A percentile compares a stretch with the other conserved stretches of the same genome.
Conservation (phyloP, 768 basidiomycete genomes). For the Xerocomellus dryophilus region DNA sequence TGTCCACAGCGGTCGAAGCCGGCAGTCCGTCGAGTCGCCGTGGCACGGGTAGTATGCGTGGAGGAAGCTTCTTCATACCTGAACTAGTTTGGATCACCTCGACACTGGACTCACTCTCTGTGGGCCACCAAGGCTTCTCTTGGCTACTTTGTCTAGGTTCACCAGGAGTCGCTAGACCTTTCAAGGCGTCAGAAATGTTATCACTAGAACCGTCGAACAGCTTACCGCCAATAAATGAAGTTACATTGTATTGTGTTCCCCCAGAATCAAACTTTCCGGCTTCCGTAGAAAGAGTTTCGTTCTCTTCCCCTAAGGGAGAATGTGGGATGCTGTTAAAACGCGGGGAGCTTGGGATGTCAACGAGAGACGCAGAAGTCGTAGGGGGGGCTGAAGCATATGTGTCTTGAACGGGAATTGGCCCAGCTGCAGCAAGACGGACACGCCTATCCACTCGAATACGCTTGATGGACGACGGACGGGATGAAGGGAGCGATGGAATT, state of each 20-base stretch:
- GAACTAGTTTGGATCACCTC: not conserved
- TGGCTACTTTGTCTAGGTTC: constrained; percentile 9
- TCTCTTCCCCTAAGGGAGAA: constrained; percentile 16
- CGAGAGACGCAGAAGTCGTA: constrained; percentile 22
- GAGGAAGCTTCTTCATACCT: not conserved
- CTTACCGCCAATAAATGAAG: constrained; percentile 64
- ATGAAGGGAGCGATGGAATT: constrained; percentile 18
- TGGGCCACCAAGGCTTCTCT: constrained; percentile 4
- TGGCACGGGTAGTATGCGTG: not conserved
- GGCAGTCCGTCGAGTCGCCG: not conserved
- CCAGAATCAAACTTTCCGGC: constrained; percentile 35
- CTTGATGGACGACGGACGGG: constrained; percentile 7
- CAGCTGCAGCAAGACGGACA: constrained; percentile 12
- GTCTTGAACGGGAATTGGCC: constrained; percentile 6
- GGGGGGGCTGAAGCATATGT: constrained; percentile 21
- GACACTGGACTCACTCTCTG: constrained; percentile 2
- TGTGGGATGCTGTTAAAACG: constrained; percentile 16
- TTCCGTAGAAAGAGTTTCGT: constrained; percentile 7
- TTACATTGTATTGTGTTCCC: constrained; percentile 65
- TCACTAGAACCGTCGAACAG: not conserved
- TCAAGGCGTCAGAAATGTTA: constrained; percentile 1
- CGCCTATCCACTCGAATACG: constrained; percentile 26
- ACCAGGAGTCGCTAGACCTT: constrained; percentile 36
- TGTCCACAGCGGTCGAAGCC: not conserved
- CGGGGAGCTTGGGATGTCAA: constrained; percentile 20